Evolutionary conservation across 192 early-diverging fungal genomes (phyloP).

Genomic region (Podila clonocystis): DNA sequence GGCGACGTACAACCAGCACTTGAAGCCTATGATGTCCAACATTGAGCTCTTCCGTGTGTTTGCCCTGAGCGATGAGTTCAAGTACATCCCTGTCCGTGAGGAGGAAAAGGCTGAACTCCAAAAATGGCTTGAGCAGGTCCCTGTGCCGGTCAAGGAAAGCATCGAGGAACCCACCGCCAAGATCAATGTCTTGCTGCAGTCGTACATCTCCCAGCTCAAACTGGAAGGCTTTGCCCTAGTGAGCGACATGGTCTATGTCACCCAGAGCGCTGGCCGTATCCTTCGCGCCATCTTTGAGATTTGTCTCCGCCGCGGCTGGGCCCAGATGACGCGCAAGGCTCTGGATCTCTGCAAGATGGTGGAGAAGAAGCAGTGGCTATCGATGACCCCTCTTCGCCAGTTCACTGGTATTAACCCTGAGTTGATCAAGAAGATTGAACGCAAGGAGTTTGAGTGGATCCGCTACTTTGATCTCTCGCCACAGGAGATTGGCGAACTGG

Average conservation of each 20-base stretch:
- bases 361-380: slow-evolving; percentile 93
- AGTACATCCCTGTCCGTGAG: slow-evolving; percentile 91
- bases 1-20: slow-evolving; percentile 92
- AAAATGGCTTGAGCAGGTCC: slow-evolving; percentile 91
- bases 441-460: slow-evolving; percentile 95
- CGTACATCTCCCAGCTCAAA: slow-evolving; percentile 94
- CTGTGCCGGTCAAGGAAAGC: slow-evolving; percentile 94
- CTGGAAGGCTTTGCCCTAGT: slow-evolving; percentile 95
- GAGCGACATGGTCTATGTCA: slow-evolving; percentile 98
- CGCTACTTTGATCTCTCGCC: slow-evolving; percentile 93
- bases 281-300: slow-evolving; percentile 98
- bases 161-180: slow-evolving; percentile 93
- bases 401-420: slow-evolving; percentile 83
- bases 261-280: slow-evolving; percentile 93
- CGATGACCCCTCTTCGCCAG: slow-evolving; percentile 97
- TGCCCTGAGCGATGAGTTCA: slow-evolving; percentile 92
- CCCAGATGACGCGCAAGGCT: slow-evolving; percentile 86
- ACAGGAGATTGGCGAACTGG: slow-evolving; percentile 94
- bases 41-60: slow-evolving; percentile 93
- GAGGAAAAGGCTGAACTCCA: slow-evolving; percentile 94
- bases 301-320: slow-evolving; percentile 93
- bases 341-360: slow-evolving; percentile 98
- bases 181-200: slow-evolving; percentile 92
- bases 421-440: slow-evolving; percentile 87
- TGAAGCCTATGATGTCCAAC: slow-evolving; percentile 90